These are phyloP conservation scores for Aspergillus carlsbadensis DNA, from an alignment of 495 filamentous ascomycete species.

Conservation along the genomic window DNA sequence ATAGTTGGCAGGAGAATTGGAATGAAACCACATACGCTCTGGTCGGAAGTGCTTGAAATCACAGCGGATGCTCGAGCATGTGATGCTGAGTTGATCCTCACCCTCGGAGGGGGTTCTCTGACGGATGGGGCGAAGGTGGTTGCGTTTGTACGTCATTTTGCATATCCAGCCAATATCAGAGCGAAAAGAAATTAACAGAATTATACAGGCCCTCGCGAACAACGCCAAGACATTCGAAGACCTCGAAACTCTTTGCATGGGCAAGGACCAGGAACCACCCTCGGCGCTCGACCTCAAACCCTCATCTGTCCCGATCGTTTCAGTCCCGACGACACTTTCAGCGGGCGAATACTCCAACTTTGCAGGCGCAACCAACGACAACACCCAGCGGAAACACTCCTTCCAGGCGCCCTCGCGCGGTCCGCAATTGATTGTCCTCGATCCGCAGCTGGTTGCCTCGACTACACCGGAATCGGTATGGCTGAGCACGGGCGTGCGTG, in stretches of 20 bases:
- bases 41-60: constrained; percentile 58
- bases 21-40: constrained; percentile 59
- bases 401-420: constrained; percentile 47
- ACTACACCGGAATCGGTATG: constrained; percentile 60
- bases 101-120: constrained; percentile 59
- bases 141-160: constrained; percentile 47
- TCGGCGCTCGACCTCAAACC: constrained; percentile 27
- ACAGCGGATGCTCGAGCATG: constrained; percentile 44
- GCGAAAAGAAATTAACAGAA: constrained; percentile 1
- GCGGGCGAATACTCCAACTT: constrained; percentile 60
- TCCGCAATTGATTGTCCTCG: constrained; percentile 57
- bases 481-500: constrained; percentile 60
- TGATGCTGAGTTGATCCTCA: constrained; percentile 56
- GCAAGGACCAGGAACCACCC: constrained; percentile 27
- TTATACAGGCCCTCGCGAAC: constrained; percentile 49
- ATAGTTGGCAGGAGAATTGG: constrained; percentile 52
- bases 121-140: constrained; percentile 63
- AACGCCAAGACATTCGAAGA: constrained; percentile 40
- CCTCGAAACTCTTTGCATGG: constrained; percentile 41
- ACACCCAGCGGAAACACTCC: constrained; percentile 51
- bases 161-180: not conserved
- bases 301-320: constrained; percentile 53
- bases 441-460: constrained; percentile 48
- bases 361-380: constrained; percentile 56
- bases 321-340: constrained; percentile 62